These are phyloP conservation scores for Rhinocladiella similis DNA, from an alignment of 2,329 filamentous ascomycete genomes.

Conservation along the genomic window DNA sequence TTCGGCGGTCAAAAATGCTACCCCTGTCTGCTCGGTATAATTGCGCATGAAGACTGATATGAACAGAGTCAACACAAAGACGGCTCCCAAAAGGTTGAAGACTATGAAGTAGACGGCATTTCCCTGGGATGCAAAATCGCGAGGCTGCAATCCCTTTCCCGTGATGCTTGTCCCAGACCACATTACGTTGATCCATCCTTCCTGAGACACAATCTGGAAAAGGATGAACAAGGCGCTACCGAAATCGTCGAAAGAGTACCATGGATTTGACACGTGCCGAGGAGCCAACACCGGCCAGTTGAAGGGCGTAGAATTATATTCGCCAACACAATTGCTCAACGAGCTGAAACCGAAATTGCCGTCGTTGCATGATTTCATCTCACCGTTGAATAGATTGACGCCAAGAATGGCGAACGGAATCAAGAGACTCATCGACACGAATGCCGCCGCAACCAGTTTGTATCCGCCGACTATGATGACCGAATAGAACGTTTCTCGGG, in stretches of 20 bases:
- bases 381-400: slow-evolving; percentile 85
- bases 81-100: slow-evolving; percentile 93
- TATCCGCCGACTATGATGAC: slow-evolving; percentile 90
- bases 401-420: slow-evolving; percentile 98
- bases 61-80: slow-evolving; percentile 95
- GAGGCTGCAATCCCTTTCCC: slow-evolving; percentile 71
- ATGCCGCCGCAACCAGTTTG: slow-evolving; percentile 89
- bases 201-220: slow-evolving; percentile 97
- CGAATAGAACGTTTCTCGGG: slow-evolving; percentile 93
- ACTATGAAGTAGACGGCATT: slow-evolving; percentile 94
- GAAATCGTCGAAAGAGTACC: slow-evolving; percentile 92
- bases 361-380: slow-evolving; percentile 80
- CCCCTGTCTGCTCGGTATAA: slow-evolving; percentile 97
- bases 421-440: slow-evolving; percentile 89
- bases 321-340: slow-evolving; percentile 76
- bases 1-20: slow-evolving; percentile 92
- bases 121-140: slow-evolving; percentile 67
- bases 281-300: slow-evolving; percentile 85
- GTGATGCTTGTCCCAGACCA: slow-evolving; percentile 81
- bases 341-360: slow-evolving; percentile 40
- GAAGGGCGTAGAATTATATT: slow-evolving; percentile 75
- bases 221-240: slow-evolving; percentile 91
- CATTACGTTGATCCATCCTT: slow-evolving; percentile 96
- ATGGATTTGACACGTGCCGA: slow-evolving; percentile 76
- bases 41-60: slow-evolving; percentile 99